Base-by-base conservation (phyloP, 176 grass and related monocot species). In the Calamus simplicifolius region DNA sequence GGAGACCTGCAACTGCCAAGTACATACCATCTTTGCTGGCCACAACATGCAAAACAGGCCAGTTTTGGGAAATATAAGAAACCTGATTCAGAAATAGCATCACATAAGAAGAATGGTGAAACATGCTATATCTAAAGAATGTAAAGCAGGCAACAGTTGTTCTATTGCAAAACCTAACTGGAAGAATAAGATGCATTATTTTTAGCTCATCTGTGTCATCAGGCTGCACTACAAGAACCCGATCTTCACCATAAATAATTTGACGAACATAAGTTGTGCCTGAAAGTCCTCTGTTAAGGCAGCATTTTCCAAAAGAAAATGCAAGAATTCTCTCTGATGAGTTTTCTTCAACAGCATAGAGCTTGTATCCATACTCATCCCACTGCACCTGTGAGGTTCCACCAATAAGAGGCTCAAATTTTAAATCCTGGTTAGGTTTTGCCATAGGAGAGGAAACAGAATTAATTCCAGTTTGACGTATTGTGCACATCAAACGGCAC, bases 151-250 rank as follows among this genome's bases (percentile, higher is more conserved):
- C 6, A 68, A 2, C 8, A 43, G 18, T 5, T 56, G 4, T 27
- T 65, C 12, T 17, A 61, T 21, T 18, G 12, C 35, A 79, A 64
- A 6, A 85, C 84, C 73, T 91, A 90, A 97, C 92, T 88, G 92
- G 92, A 84, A 91, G 67, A 80, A 88, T 85, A 59, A 97, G 79
- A 74, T 97, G 92, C 69, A 97, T 66, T 53, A 91, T 80, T 73
- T 97, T 97, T 52, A 97, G 92, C 61, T 91, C 92, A 72, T 88
- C 87, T 25, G 92, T 82, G 75, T 84, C 87, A 82, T 91, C 92
- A 4, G 75, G 71, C 55, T 97, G 92, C 50, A 91, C 83, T 56
- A 91, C 60, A 5, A 97, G 73, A 67, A 97, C 68, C 50, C 84
- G 75, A 76, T 97, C 92, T 51, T 97, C 92, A 4, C 92, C 78